Conservation (phyloP, 2,329 filamentous ascomycete species). For the Pseudogymnoascus sp. region DNA sequence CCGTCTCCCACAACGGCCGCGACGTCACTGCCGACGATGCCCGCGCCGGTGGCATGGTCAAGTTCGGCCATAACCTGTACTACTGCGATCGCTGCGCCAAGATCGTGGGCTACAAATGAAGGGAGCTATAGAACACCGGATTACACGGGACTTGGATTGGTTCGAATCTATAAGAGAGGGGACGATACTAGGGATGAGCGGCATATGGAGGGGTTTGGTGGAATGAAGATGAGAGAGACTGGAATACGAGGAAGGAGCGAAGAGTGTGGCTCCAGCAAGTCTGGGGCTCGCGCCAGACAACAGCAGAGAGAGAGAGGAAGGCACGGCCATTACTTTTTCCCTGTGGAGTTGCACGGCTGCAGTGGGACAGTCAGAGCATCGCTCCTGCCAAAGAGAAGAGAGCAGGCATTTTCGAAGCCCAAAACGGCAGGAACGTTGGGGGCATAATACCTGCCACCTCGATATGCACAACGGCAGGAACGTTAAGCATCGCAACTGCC, state of each 20-base stretch:
- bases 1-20: constrained; percentile 35
- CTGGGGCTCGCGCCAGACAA: not conserved
- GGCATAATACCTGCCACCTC: not conserved
- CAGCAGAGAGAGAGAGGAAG: not conserved
- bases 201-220: not conserved
- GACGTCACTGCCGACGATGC: constrained; percentile 43
- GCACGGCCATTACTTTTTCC: not conserved
- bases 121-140: not conserved
- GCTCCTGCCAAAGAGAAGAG: not conserved
- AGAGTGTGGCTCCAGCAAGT: not conserved
- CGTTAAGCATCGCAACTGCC: not conserved
- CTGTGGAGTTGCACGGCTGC: not conserved
- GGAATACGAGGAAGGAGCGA: not conserved
- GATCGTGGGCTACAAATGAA: constrained; percentile 55
- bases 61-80: constrained; percentile 56
- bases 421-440: not conserved
- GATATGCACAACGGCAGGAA: not conserved
- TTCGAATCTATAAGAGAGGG: not conserved
- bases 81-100: constrained; percentile 57
- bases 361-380: not conserved
- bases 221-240: not conserved
- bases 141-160: not conserved
- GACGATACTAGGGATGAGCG: not conserved
- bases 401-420: not conserved
- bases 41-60: constrained; percentile 51